phyloP scores from a whole-genome alignment of 257 asterid genomes.

The Henckelia pumila region DNA sequence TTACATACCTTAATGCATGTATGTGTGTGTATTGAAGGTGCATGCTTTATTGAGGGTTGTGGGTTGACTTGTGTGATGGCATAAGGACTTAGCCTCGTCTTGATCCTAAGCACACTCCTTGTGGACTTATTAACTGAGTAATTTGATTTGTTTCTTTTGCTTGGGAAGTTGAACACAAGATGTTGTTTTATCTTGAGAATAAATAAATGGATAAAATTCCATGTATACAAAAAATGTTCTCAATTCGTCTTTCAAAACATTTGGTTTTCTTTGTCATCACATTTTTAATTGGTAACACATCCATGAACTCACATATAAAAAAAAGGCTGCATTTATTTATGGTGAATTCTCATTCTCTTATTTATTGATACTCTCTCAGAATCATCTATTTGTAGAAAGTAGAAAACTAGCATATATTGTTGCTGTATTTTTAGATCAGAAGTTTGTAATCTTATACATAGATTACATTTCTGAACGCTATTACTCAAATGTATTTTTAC shows the following conservation, averaged over 20 bases:
- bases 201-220: not conserved
- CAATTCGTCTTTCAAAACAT: not conserved
- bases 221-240: not conserved
- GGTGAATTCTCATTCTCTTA: not conserved
- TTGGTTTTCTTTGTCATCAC: not conserved
- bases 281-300: not conserved
- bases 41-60: too few species aligned
- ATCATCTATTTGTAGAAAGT: not conserved
- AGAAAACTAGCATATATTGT: not conserved
- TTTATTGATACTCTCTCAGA: not conserved
- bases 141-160: not conserved
- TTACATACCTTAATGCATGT: too few species aligned
- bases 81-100: too few species aligned
- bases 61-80: too few species aligned
- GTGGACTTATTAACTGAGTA: not conserved
- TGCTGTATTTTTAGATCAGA: not conserved
- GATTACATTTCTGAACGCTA: not conserved
- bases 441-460: too few species aligned
- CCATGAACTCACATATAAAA: not conserved
- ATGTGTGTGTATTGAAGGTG: too few species aligned
- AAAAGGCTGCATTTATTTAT: not conserved
- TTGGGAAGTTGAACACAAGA: not conserved
- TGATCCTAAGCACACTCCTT: not conserved
- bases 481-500: too few species aligned
- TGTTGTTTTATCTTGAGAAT: conserved; percentile 1